Conservation (phyloP, 2,329 filamentous ascomycete species). For the Thelonectria blattea region DNA sequence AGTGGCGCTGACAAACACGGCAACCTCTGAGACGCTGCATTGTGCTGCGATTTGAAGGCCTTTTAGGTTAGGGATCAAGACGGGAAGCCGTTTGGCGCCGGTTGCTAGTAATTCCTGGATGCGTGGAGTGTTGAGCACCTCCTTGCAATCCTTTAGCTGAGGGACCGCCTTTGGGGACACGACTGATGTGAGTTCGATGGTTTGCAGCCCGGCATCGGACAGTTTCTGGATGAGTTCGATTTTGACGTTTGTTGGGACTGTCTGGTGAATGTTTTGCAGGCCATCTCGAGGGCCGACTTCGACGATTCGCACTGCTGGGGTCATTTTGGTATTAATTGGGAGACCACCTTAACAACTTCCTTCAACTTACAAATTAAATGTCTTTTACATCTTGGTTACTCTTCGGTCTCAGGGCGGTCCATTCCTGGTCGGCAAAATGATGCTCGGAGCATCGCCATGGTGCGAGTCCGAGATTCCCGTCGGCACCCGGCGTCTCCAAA, state of each 20-base stretch:
- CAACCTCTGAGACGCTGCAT: constrained; percentile 40
- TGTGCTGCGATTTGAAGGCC: constrained; percentile 53
- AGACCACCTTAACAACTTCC: too few relatives aligned
- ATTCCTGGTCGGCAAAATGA: too few relatives aligned
- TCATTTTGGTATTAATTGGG: neutral
- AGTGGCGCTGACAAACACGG: constrained; percentile 65
- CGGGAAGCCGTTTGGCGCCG: constrained; percentile 18
- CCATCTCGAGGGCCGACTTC: constrained; percentile 75
- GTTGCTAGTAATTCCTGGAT: constrained; percentile 12
- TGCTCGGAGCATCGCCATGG: neutral
- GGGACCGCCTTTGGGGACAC: constrained; percentile 72
- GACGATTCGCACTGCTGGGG: constrained; percentile 44
- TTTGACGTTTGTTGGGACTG: constrained; percentile 65
- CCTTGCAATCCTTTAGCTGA: constrained; percentile 64
- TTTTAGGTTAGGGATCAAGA: constrained; percentile 60
- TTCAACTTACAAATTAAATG: too few relatives aligned
- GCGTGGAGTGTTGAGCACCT: constrained; percentile 48
- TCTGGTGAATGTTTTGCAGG: constrained; percentile 69
- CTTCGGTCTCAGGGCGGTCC: too few relatives aligned
- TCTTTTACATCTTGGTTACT: too few relatives aligned
- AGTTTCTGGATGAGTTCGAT: constrained; percentile 66
- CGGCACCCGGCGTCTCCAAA: neutral
- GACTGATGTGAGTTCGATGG: constrained; percentile 71
- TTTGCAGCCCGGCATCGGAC: constrained; percentile 60
- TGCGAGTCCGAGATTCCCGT: neutral